These are phyloP conservation scores for Micractinium sp. DNA, from an alignment of 139 green algal genomes.

Conservation along the genomic window DNA sequence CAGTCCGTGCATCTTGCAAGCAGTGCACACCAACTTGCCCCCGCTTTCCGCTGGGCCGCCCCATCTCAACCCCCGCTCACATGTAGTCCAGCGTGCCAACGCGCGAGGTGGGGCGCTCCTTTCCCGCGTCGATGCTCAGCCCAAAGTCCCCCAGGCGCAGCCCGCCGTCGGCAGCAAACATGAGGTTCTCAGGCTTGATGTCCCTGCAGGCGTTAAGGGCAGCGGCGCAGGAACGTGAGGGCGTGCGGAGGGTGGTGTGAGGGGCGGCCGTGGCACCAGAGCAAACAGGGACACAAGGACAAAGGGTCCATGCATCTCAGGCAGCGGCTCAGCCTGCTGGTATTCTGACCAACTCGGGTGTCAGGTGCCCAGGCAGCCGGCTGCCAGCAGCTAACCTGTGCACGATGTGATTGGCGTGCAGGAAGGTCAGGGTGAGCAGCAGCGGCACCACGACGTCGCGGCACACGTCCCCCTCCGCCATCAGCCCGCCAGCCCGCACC, in stretches of 20 bases:
- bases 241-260: background rate
- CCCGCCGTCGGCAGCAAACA: conserved; percentile 61
- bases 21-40: no score
- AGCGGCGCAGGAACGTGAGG: background rate
- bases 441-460: conserved; percentile 73
- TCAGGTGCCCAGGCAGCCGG: background rate
- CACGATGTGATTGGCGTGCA: conserved; percentile 69
- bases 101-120: conserved; percentile 59
- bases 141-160: conserved; percentile 76
- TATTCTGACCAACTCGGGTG: background rate
- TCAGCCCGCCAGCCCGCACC: conserved; percentile 60
- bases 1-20: background rate
- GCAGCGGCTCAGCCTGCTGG: background rate
- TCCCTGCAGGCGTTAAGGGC: conserved; percentile 37
- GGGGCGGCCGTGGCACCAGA: no score
- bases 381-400: conserved; percentile 48
- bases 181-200: conserved; percentile 89
- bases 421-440: conserved; percentile 76
- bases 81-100: conserved; percentile 60
- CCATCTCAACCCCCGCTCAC: background rate
- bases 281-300: background rate
- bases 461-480: conserved; percentile 63
- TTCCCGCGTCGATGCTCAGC: conserved; percentile 55
- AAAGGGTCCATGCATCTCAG: background rate
- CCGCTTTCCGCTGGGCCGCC: no score